phyloP scores from a whole-genome alignment of 345 rosid genomes.

The Murraya paniculata region DNA sequence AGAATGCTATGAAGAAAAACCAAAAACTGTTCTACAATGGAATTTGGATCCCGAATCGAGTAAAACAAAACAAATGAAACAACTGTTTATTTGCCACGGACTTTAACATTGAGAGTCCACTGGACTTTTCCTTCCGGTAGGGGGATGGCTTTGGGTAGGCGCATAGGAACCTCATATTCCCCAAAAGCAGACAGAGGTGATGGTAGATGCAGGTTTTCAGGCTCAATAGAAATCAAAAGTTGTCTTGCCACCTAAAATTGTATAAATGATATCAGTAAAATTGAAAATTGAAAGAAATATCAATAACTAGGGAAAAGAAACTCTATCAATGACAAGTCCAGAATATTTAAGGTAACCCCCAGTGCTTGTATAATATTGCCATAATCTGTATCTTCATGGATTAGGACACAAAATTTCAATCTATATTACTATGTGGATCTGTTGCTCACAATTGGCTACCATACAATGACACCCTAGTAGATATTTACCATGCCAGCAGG shows the following conservation, averaged over 20 bases:
- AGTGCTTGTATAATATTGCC: neutral
- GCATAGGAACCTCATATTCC: constrained; percentile 69
- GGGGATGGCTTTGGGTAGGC: constrained; percentile 76
- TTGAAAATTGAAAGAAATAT: neutral
- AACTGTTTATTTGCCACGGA: constrained; percentile 59
- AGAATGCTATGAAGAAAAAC: neutral
- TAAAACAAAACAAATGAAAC: neutral
- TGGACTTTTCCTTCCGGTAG: constrained; percentile 73
- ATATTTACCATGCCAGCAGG: neutral
- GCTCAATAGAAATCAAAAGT: constrained; percentile 67
- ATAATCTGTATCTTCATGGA: neutral
- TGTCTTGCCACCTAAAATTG: constrained; percentile 75
- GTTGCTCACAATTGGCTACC: neutral
- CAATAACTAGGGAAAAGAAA: neutral
- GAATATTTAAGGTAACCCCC: neutral
- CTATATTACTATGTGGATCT: neutral
- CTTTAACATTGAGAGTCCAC: constrained; percentile 77
- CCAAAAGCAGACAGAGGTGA: constrained; percentile 67
- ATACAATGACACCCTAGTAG: neutral
- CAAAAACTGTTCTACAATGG: neutral
- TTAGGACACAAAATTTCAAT: neutral
- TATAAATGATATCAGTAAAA: neutral
- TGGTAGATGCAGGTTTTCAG: constrained; percentile 63
- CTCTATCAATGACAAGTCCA: neutral
- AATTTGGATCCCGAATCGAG: neutral